Conservation (phyloP, 2,329 filamentous ascomycete genomes). For the Orbilia blumenaviensis region DNA sequence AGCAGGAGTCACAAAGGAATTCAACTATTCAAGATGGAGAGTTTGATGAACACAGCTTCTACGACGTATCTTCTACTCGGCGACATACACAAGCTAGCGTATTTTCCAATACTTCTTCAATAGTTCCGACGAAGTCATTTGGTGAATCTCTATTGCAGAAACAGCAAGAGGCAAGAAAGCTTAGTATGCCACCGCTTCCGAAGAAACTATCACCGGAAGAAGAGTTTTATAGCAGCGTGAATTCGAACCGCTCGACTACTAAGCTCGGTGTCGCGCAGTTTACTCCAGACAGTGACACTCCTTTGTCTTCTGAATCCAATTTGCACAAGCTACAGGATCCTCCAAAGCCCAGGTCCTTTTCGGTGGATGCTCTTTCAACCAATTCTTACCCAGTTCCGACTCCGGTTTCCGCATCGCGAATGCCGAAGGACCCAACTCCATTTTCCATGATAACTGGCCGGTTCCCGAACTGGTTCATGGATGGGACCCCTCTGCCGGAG, state of each 20-base stretch:
- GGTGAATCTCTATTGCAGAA: conserved; percentile 12
- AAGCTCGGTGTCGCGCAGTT: conserved; percentile 26
- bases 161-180: conserved; percentile 6
- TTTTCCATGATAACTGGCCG: conserved; percentile 26
- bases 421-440: conserved; percentile 24
- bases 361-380: conserved; percentile 25
- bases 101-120: neutral
- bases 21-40: neutral
- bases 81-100: conserved; percentile 21
- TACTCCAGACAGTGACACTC: conserved; percentile 36
- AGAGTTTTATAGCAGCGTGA: conserved; percentile 44
- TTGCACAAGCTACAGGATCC: conserved; percentile 9
- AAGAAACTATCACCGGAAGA: conserved; percentile 35
- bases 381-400: conserved; percentile 47
- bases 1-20: neutral
- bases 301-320: conserved; percentile 7
- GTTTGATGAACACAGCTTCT: conserved; percentile 44
- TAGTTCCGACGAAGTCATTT: neutral
- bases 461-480: conserved; percentile 44
- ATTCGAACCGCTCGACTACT: conserved; percentile 9
- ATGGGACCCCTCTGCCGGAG: conserved; percentile 18
- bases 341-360: conserved; percentile 25
- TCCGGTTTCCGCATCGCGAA: conserved; percentile 20
- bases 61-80: conserved; percentile 17
- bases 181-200: conserved; percentile 6